These are phyloP conservation scores for Emericellopsis terricola DNA, from an alignment of 495 filamentous ascomycete genomes.

Conservation along the genomic window DNA sequence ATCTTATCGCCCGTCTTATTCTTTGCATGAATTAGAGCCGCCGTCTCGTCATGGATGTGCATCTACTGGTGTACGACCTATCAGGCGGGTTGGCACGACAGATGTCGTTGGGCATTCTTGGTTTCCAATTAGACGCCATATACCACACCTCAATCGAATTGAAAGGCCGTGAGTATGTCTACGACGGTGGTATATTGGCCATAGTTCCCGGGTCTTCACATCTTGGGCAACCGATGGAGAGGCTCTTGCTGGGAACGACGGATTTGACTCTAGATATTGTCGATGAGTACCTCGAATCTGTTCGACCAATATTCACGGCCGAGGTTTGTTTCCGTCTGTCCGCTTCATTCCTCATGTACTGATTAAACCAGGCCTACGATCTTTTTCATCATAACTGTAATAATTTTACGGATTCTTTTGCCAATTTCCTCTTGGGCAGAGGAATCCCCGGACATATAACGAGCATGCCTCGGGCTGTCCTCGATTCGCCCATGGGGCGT, in stretches of 20 bases:
- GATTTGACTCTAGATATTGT: conserved; percentile 70
- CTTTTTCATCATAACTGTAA: conserved; percentile 85
- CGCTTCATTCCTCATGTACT: conserved; percentile 4
- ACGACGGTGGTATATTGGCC: conserved; percentile 57
- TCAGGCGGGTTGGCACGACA: conserved; percentile 45
- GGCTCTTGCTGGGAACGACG: conserved; percentile 53
- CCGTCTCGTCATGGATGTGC: conserved; percentile 57
- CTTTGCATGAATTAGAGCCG: conserved; percentile 1
- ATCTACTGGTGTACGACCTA: conserved; percentile 88
- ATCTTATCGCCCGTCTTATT: too few species aligned
- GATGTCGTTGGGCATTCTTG: conserved; percentile 33
- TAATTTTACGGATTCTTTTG: conserved; percentile 90
- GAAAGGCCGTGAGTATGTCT: conserved; percentile 37
- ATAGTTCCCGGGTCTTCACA: conserved; percentile 65
- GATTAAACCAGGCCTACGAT: conserved; percentile 52
- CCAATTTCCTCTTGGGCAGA: conserved; percentile 78
- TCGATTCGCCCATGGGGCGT: conserved; percentile 79
- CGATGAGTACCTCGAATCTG: conserved; percentile 70
- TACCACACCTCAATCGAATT: conserved; percentile 86
- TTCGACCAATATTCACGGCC: conserved; percentile 65
- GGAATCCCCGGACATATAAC: conserved; percentile 78
- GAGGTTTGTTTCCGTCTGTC: conserved; percentile 33
- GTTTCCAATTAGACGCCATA: conserved; percentile 69
- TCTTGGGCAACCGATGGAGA: conserved; percentile 68
- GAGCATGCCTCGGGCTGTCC: conserved; percentile 70